phyloP scores from a whole-genome alignment of 495 filamentous ascomycete genomes.

The Trichoderma erinaceum region DNA sequence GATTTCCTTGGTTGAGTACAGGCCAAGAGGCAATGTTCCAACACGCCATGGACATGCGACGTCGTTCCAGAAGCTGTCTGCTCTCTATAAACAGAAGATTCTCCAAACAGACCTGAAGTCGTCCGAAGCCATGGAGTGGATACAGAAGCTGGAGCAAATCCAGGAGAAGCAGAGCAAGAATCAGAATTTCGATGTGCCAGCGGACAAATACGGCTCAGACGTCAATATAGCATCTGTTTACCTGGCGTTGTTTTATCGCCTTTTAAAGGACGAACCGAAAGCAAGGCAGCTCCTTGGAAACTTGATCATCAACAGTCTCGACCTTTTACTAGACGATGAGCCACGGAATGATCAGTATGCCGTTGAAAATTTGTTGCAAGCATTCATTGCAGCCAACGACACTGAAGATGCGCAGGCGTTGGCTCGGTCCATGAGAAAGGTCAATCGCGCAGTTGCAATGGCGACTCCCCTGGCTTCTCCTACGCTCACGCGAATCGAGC shows the following conservation, averaged over 20 bases:
- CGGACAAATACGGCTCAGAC: slow-evolving; percentile 8
- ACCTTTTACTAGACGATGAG: slow-evolving; percentile 16
- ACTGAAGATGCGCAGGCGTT: slow-evolving; percentile 13
- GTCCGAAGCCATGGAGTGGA: not conserved
- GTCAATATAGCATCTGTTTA: slow-evolving; percentile 16
- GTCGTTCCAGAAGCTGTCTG: slow-evolving; percentile 13
- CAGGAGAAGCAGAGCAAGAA: slow-evolving; percentile 14
- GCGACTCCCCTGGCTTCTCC: not conserved
- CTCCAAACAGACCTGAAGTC: not conserved
- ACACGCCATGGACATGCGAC: not conserved
- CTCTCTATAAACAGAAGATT: slow-evolving; percentile 11
- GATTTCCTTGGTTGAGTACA: slow-evolving; percentile 14
- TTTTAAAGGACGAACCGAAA: not conserved
- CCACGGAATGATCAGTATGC: slow-evolving; percentile 16
- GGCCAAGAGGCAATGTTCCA: slow-evolving; percentile 14
- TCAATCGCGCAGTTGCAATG: not conserved
- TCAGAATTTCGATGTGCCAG: slow-evolving; percentile 15
- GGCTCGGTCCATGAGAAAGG: slow-evolving; percentile 6
- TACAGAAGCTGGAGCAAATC: slow-evolving; percentile 8
- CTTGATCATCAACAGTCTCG: slow-evolving; percentile 10
- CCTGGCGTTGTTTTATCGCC: slow-evolving; percentile 13
- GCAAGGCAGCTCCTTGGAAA: not conserved
- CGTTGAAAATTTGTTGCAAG: slow-evolving; percentile 9
- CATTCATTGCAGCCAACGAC: slow-evolving; percentile 14
- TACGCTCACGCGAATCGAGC: slow-evolving; percentile 9